Evolutionary conservation across 2,329 filamentous ascomycete genomes (phyloP).

Genomic region (Grosmannia clavigera): DNA sequence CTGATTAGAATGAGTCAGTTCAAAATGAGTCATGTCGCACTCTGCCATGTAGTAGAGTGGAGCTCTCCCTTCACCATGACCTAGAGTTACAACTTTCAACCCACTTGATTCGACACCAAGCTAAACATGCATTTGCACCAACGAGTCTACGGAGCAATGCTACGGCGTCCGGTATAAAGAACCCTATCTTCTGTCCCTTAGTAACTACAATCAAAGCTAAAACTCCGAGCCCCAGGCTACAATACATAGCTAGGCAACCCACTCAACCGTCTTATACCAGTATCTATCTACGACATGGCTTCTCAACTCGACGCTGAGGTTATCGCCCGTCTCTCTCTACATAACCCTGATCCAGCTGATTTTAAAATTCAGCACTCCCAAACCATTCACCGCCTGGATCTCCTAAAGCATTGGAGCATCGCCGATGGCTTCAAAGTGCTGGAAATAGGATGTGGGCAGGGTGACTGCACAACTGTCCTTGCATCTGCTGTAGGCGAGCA

Average conservation of each 20-base stretch:
- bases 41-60: background rate
- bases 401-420: slow-evolving; percentile 25
- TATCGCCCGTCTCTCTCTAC: slow-evolving; percentile 2
- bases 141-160: background rate
- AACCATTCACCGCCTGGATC: slow-evolving; percentile 21
- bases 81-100: background rate
- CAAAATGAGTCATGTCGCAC: background rate
- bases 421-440: slow-evolving; percentile 30
- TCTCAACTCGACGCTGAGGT: background rate
- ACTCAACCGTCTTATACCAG: background rate
- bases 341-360: background rate
- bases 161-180: background rate
- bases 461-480: slow-evolving; percentile 41
- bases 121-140: background rate
- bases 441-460: slow-evolving; percentile 49
- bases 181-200: background rate
- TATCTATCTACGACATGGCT: slow-evolving; percentile 1
- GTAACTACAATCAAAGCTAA: background rate
- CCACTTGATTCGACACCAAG: background rate
- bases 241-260: background rate
- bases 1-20: background rate
- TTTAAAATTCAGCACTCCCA: slow-evolving; percentile 3
- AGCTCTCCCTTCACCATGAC: background rate
- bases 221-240: background rate
- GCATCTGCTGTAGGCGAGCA: slow-evolving; percentile 31